Percentiles rank a stretch among this genome's conserved stretches.
phyloP scores from a whole-genome alignment of 2,329 filamentous ascomycete genomes.

The Alternaria burnsii region DNA sequence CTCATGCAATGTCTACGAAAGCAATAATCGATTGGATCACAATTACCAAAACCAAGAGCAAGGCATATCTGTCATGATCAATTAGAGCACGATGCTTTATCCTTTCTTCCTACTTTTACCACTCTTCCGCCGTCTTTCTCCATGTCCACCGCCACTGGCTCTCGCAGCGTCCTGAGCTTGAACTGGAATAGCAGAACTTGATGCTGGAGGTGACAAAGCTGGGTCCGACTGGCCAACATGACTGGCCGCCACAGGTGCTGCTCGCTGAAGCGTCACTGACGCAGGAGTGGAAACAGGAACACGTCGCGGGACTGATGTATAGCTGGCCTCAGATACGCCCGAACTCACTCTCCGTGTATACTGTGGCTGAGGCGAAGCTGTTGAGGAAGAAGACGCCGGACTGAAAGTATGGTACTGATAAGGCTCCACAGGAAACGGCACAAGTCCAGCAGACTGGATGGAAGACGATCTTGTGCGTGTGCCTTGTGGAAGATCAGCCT shows the following conservation, averaged over 20 bases:
- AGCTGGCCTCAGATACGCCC: conserved; percentile 32
- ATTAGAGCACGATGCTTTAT: conserved; percentile 2
- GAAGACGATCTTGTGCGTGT: conserved; percentile 33
- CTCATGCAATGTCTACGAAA: conserved; percentile 9
- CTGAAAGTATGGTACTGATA: conserved; percentile 47
- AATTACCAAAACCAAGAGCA: conserved; percentile 1
- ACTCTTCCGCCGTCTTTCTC: conserved; percentile 37
- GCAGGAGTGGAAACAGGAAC: conserved; percentile 41
- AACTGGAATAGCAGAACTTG: conserved; percentile 17
- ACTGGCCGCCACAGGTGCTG: conserved; percentile 18
- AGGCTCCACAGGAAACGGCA: conserved; percentile 44
- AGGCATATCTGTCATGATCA: neutral
- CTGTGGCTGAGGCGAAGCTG: conserved; percentile 38
- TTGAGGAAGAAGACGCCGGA: conserved; percentile 32
- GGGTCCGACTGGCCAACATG: conserved; percentile 37
- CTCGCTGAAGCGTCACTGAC: conserved; percentile 20
- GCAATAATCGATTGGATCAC: conserved; percentile 5
- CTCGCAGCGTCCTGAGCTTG: conserved; percentile 24
- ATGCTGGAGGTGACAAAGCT: conserved; percentile 18
- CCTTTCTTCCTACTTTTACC: conserved; percentile 35
- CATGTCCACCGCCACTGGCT: conserved; percentile 29
- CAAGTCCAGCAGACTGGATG: conserved; percentile 32
- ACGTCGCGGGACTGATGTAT: conserved; percentile 45
- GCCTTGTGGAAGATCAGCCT: conserved; percentile 23
- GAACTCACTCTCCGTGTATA: conserved; percentile 41